Percentiles rank a stretch among this genome's conserved stretches.
Evolutionary conservation across 1,139 yeast genomes (phyloP).

Genomic region (Scheffersomyces lignicola): DNA sequence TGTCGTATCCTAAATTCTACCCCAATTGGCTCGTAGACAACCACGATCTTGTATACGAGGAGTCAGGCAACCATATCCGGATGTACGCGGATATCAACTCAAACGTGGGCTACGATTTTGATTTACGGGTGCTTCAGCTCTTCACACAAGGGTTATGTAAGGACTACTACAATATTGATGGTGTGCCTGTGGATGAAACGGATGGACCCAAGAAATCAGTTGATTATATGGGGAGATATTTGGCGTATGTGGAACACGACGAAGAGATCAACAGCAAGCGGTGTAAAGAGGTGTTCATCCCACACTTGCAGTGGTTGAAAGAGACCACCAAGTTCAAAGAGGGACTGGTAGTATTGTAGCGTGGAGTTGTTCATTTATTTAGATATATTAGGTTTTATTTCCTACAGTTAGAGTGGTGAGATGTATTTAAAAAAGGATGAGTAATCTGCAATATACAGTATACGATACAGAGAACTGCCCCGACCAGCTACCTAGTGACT

Average conservation of each 20-base stretch:
- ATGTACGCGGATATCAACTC: conserved; percentile 44
- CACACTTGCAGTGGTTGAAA: conserved; percentile 41
- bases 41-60: conserved; percentile 42
- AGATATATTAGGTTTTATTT: too few species aligned
- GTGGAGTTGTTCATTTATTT: too few species aligned
- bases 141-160: conserved; percentile 43
- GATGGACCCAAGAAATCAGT: conserved; percentile 14
- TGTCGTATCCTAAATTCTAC: conserved; percentile 64
- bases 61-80: conserved; percentile 41
- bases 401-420: too few species aligned
- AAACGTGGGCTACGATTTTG: conserved; percentile 54
- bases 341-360: neutral
- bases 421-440: too few species aligned
- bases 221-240: conserved; percentile 38
- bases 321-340: conserved; percentile 23
- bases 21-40: conserved; percentile 51
- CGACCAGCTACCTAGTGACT: too few species aligned
- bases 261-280: conserved; percentile 24
- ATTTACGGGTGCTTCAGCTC: conserved; percentile 38
- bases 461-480: too few species aligned
- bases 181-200: conserved; percentile 29
- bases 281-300: conserved; percentile 39
- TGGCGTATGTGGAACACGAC: conserved; percentile 27
- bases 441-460: too few species aligned
- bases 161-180: conserved; percentile 32